Evolutionary conservation across 148 eudicot genomes (phyloP), one percentile per base, ranked within the genome.

Genomic region (Amaranthus hypochondriacus): DNA sequence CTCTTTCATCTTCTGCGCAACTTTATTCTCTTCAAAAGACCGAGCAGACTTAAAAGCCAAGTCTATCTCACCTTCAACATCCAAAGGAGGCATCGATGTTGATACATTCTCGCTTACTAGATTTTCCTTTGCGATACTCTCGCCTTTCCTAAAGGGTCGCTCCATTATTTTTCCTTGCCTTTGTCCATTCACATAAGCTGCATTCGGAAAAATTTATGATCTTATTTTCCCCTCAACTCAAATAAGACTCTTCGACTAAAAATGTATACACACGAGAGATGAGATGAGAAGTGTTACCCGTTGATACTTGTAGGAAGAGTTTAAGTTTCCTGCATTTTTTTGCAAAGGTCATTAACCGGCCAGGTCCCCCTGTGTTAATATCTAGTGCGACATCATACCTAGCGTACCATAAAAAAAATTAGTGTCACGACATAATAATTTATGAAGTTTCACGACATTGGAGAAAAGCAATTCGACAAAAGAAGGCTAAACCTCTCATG

Each of bases 131-230:
- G 81, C 80, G 47, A 90, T 87, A 73, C 87, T 87, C 46, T 95
- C 97, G 21, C 99, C 99, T 11, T 71, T 65, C 71, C 83, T 81
- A 74, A 95, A 95, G 52, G 96, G 87, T 80, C 81, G 89, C 77
- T 95, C 99, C 96, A 92, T 87, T 65, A 95, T 79, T 71, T 80
- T 86, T 76, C 98, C 99, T 89, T 85, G 90, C 81, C 97, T 83
- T 84, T 90, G 93, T 84, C 99, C 99, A 82, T 95, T 95, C 48
- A 95, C 99, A 79, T 95, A 95, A 70, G 99, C 99, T 95, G 88
- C 78, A 73, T 58, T 50, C 64, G 56, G 49, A 44, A 58, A 43
- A n/a, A 15, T 18, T 44, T 49, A 67, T 28, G 3, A 64, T 46
- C 14, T 44, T 64, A 66, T 48, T 6, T 5, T 11, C 18, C 71